Base-by-base conservation (phyloP, 345 rosid species). In the Murraya koenigii region DNA sequence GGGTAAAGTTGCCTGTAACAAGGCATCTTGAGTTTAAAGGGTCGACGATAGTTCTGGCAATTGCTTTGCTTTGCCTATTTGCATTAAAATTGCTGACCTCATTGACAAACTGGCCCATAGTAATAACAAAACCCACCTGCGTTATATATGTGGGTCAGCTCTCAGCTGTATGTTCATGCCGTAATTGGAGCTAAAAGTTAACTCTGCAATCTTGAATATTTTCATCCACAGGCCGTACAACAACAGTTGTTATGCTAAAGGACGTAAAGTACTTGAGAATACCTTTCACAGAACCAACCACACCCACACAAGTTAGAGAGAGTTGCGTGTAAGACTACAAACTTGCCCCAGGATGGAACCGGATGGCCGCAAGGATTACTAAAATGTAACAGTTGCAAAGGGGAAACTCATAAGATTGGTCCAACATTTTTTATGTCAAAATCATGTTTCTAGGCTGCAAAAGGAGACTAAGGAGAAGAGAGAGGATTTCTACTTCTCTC, bases 311-410 rank as follows among this genome's bases (percentile, higher is more conserved):
- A 5, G 65, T 35, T 25, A 54, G 72, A 68, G 38, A 54, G 69
- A 72, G 75, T 80, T 80, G 81, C 77, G 79, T 77, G 77, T 71
- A 41, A 66, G 71, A 47, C 30, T 66, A 30, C 58, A 70, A 44
- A 64, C 60, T 25, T 75, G 9, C 54, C 5, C 56, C 22, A 59
- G 38, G 58, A 28, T 38, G 33, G 9, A 52, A 52, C 56, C 1
- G 1, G 49, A 41, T 11, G 15, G 2, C 49, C 55, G 55, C 2
- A 17, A 15, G 22, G 55, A 52, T 17, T 19, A 52, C 52, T 30
- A 20, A 69, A 55, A 33, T 58, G 41, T 70, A 66, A 66, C 67
- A 76, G 39, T 20, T 7, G 32, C 2, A 23, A 33, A 36, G n/a
- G 54, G 58, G 20, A 61, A 4, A 55, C 32, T 61, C 4, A 26